phyloP scores from a whole-genome alignment of 805 yeast genomes.

The Suhomyces tanzawaensis region DNA sequence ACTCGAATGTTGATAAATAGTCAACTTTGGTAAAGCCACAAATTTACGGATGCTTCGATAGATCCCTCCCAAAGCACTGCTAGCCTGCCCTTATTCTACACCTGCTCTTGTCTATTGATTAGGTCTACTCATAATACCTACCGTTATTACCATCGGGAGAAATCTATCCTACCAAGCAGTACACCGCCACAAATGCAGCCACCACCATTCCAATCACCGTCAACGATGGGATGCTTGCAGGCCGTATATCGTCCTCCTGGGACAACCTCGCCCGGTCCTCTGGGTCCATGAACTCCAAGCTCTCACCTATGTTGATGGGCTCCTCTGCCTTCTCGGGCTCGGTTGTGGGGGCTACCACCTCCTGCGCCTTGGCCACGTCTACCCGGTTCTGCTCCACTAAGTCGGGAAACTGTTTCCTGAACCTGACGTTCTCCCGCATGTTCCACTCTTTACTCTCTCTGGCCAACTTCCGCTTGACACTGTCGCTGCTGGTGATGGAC shows the following conservation, averaged over 20 bases:
- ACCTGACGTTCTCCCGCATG: slow-evolving; percentile 52
- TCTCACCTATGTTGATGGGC: slow-evolving; percentile 13
- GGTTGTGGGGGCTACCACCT: slow-evolving; percentile 8
- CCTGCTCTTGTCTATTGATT: too few species aligned
- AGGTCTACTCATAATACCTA: too few species aligned
- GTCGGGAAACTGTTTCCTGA: slow-evolving; percentile 69
- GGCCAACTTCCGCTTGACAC: slow-evolving; percentile 57
- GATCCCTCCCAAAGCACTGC: too few species aligned
- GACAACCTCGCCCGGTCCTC: slow-evolving; percentile 59
- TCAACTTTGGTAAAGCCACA: too few species aligned
- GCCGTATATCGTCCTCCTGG: background rate
- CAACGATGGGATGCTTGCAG: slow-evolving; percentile 8
- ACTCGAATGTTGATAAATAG: too few species aligned
- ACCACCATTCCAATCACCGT: slow-evolving; percentile 29
- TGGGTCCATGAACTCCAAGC: slow-evolving; percentile 51
- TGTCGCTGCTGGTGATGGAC: slow-evolving; percentile 62
- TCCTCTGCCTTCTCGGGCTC: slow-evolving; percentile 13
- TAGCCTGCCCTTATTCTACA: too few species aligned
- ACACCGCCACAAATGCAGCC: slow-evolving; percentile 33
- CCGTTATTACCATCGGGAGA: too few species aligned
- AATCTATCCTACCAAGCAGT: slow-evolving; percentile 16
- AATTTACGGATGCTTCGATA: too few species aligned
- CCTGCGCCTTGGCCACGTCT: slow-evolving; percentile 24
- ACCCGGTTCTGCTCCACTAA: slow-evolving; percentile 43
- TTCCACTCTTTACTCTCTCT: slow-evolving; percentile 60